Evolutionary conservation across 768 basidiomycete species (phyloP), one percentile per base, ranked within the genome.

Genomic region (Leccinum pellstonianum): DNA sequence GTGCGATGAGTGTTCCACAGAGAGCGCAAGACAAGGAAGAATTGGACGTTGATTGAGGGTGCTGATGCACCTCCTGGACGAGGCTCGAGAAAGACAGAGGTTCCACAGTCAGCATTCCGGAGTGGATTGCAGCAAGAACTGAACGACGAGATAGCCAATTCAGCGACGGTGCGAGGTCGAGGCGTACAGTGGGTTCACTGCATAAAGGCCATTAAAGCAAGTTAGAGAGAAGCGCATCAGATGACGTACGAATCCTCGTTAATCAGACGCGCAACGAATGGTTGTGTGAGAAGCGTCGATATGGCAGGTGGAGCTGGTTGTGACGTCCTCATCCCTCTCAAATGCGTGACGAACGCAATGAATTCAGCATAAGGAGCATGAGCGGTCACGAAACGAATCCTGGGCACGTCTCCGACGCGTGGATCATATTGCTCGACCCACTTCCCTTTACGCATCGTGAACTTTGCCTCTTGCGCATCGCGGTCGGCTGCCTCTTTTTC

Each of bases 101-200:
- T 69, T 98, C 96, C 54, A 99, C 87, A 14, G 83, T 85, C 29
- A 99, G 82, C 68, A 95, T 90, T 0, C 93, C 93, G 9, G 81
- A 83, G 64, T 98, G 86, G 59, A 99, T 91, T 5, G 96, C 96
- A 25, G 85, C 76, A 4, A 87, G 80, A 23, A 98, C 89, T 4
- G 87, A 86, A 29, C 94, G 86, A 27, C 95, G 83, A 15, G 90
- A 89, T n/a, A 98, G 80, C 91, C 93, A 98, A 68, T 92, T 95
- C 35, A 99, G 78, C 12, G 94, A 91, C 0, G 95, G 93, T 0
- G 97, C 95, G n/a, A 91, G 77, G 69, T 98, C 97, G 17, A 99
- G 82, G 9, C 97, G 87, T 31, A 97, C 78, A 0, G 95, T 93
- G 0, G 96, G 93, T 66, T 99, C 96, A 23, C 95, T 71, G 59